Evolutionary conservation across 495 filamentous ascomycete species (phyloP), one percentile per base, ranked within the genome.

Genomic region (Aspergillus campestris): DNA sequence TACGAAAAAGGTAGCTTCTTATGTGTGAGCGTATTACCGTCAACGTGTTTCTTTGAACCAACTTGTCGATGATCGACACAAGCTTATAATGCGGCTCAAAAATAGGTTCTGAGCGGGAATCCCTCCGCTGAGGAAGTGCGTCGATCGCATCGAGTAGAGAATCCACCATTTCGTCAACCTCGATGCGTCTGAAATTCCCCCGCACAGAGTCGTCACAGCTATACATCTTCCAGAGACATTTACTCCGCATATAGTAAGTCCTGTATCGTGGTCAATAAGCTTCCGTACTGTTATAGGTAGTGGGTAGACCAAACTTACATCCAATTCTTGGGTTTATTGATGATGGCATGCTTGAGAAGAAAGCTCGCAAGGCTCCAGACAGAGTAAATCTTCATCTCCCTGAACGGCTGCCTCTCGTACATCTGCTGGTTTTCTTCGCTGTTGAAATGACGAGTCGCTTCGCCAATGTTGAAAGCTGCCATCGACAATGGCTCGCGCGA

Each of bases 1-100:
- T 13, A 38, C 7, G 33, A 53, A 32, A 7, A 50, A 35, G 31
- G 41, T 49, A 8, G 9, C 1, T 34, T 48, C 55, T 50, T 24
- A 2, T 24, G 18, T 24, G 1, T 24, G 18, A 24, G 18, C 18
- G 18, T 24, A 24, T 24, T 56, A 70, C 60, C 38, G 55, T 57
- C 40, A 72, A 49, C 10, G 46, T 51, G 39, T 64, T 57, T 49
- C 49, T 43, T 9, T 52, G 59, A 7, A 94, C 86, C 5, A 95
- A 70, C 58, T 97, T 97, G 64, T 94, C 81, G 8, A 88, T 72
- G 41, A 92, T 72, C 10, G 88, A 91, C 24, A 94, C 75, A 27
- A 97, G 82, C 64, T 96, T 97, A 66, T 95, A 97, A 57, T 96
- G 90, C 10, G 92, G 94, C 60, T 97, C 92, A 18, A 99, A 78